Evolutionary conservation across 768 basidiomycete genomes (phyloP), one percentile per base, ranked within the genome.

Genomic region (Royoungia palumana): DNA sequence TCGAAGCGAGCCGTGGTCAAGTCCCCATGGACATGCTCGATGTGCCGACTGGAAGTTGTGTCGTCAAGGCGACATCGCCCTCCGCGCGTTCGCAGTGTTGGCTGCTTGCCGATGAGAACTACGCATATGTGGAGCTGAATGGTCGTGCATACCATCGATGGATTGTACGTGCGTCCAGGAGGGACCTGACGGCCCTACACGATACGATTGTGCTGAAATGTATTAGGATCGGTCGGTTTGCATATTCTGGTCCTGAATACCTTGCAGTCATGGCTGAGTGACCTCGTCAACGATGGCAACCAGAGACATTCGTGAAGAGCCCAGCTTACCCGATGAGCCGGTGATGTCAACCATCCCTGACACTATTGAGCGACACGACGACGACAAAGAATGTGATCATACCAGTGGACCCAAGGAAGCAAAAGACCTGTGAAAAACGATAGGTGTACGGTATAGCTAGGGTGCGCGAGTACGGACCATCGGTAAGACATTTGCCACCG

Each of bases 201-300:
- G 58, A 59, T 19, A 10, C 50, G 5, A 59, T 59, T 16, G 39
- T 50, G 11, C 58, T 59, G 40, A 34, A 48, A 34, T 44, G 10
- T 14, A 41, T 38, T 16, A 13, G 3, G 14, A 13, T 25, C 21
- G 41, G 35, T 41, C 38, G 28, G 17, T 16, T 37, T 27, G 13
- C 13, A 7, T n/a, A n/a, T 13, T 24, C 32, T 16, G 6, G 19
- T 13, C 20, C 35, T 32, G 8, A 21, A 13, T 55, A 59, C 58
- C 58, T 59, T 41, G 44, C 30, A 16, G 47, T 53, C 17, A 54
- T 25, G 19, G 56, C 57, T 59, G 17, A 7, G 24, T 12, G 13
- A 21, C 14, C 20, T 16, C 14, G 35, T 55, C 8, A 57, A 36
- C 22, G 16, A 27, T 13, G 16, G 20, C 28, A 20, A 14, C 1